Conservation (phyloP, 768 basidiomycete species). For the Rhodosporidiobolus sp. region DNA sequence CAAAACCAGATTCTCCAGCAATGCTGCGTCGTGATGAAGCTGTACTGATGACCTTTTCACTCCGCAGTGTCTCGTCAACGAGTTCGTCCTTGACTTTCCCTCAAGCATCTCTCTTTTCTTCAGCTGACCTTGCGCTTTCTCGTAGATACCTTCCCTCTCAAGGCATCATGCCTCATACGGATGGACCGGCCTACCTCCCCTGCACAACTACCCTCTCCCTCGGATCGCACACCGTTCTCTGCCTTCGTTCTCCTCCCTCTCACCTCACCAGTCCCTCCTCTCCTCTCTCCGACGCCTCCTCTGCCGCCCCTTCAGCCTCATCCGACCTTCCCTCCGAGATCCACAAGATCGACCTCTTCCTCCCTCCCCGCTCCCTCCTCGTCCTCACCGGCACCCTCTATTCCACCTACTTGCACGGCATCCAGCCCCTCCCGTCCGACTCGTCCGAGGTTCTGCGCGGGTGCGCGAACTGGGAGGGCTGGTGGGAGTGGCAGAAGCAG, state of each 20-base stretch:
- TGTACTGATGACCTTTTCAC: too few relatives aligned
- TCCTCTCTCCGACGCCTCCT: constrained; percentile 47
- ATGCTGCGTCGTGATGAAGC: too few relatives aligned
- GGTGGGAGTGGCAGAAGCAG: constrained; percentile 31
- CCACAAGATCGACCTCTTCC: constrained; percentile 61
- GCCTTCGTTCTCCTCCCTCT: constrained; percentile 69
- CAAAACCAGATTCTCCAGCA: too few relatives aligned
- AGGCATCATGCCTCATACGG: constrained; percentile 95
- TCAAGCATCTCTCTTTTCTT: background rate
- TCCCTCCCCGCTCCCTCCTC: constrained; percentile 81
- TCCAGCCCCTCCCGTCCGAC: constrained; percentile 38
- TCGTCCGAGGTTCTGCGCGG: constrained; percentile 41
- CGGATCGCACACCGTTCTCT: constrained; percentile 74
- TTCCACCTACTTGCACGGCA: constrained; percentile 56
- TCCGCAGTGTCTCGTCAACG: constrained; percentile 39
- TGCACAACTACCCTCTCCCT: constrained; percentile 87
- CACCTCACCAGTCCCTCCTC: constrained; percentile 46
- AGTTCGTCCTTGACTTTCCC: constrained; percentile 7
- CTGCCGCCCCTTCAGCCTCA: background rate
- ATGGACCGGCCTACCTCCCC: constrained; percentile 82
- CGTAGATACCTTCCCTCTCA: constrained; percentile 73
- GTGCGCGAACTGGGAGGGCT: constrained; percentile 44
- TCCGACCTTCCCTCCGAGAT: constrained; percentile 1
- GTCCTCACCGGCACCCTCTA: constrained; percentile 72
- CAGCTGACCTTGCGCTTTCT: constrained; percentile 43